Base-by-base conservation (phyloP, 148 eudicot species). In the Polygonum maritimum region DNA sequence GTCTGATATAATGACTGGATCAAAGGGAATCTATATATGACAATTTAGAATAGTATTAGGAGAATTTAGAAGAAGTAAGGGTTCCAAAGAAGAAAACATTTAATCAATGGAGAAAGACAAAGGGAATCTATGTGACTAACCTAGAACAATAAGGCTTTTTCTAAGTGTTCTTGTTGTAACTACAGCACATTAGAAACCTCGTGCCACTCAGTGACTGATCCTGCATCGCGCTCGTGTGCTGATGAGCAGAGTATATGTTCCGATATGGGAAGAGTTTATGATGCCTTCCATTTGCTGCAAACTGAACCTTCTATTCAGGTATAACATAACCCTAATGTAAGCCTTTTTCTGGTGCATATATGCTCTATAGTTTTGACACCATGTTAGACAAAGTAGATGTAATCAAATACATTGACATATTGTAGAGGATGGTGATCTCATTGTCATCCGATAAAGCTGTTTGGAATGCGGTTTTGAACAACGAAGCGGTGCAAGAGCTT, bases 171-270 rank as follows among this genome's bases (percentile, higher is more conserved):
- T 26, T 26, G 73, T 76, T 41, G 21, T 57, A 6, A 48, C 62
- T 58, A 74, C 48, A 82, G 77, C 71, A 70, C 78, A 71, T 58
- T 67, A 21, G 45, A 44, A 35, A 67, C 86, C 75, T 87, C 87
- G 12, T 67, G 26, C 71, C 87, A 86, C 75, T 83, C 85, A 15
- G 85, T 94, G 96, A 41, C 85, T 69, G 98, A 93, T 58, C 98
- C 98, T 49, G 76, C 92, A 14, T 9, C 75, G 78, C 84, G 82
- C 52, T 80, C 77, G n/a, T 71, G 8, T 39, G 74, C 40, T 15
- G 82, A 74, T 45, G 72, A 76, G 77, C 81, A 86, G 67, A 85
- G 77, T 26, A 40, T 78, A 72, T 48, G 35, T 44, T 74, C 82
- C 9, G 87, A 82, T 69, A 69, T 67, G 40, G 75, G 62, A 38